phyloP scores from a whole-genome alignment of 2,329 filamentous ascomycete genomes.

The Ophiosphaerella herpotricha region DNA sequence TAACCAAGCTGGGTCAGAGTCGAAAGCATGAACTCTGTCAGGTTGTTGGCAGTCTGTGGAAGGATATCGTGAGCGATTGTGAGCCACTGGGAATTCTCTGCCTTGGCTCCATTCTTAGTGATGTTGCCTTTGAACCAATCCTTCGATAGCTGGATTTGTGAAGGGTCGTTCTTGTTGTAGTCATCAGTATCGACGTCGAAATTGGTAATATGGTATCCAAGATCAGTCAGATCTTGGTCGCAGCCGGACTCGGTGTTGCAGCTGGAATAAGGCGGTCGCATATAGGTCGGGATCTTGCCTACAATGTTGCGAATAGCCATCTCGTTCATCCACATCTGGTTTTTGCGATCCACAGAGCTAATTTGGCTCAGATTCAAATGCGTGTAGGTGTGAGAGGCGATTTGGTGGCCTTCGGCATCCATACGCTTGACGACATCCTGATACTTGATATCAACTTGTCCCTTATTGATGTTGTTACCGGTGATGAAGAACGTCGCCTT shows the following conservation, averaged over 20 bases:
- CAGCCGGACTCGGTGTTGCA: constrained; percentile 46
- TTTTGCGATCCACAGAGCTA: constrained; percentile 49
- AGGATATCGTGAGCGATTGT: constrained; percentile 59
- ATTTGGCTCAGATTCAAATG: constrained; percentile 55
- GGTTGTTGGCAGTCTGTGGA: constrained; percentile 50
- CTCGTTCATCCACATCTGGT: constrained; percentile 60
- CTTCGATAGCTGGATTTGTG: constrained; percentile 58
- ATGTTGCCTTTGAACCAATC: constrained; percentile 57
- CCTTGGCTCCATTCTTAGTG: constrained; percentile 28
- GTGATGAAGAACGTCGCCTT: constrained; percentile 72
- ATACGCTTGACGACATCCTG: constrained; percentile 61
- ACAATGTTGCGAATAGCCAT: constrained; percentile 61
- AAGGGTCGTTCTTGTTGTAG: constrained; percentile 59
- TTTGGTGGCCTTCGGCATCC: constrained; percentile 61
- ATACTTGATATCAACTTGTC: constrained; percentile 59
- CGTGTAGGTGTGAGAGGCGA: constrained; percentile 63
- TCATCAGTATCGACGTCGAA: constrained; percentile 66
- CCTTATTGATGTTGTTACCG: constrained; percentile 62
- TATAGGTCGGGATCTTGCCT: constrained; percentile 61
- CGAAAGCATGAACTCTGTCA: constrained; percentile 53
- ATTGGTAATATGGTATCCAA: constrained; percentile 66
- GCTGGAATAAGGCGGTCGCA: constrained; percentile 56
- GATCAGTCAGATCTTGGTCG: constrained; percentile 44
- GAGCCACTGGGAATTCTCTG: constrained; percentile 48
- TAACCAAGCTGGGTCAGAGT: constrained; percentile 47